phyloP scores from a whole-genome alignment of 495 filamentous ascomycete genomes.

The Elasticomyces elasticus region DNA sequence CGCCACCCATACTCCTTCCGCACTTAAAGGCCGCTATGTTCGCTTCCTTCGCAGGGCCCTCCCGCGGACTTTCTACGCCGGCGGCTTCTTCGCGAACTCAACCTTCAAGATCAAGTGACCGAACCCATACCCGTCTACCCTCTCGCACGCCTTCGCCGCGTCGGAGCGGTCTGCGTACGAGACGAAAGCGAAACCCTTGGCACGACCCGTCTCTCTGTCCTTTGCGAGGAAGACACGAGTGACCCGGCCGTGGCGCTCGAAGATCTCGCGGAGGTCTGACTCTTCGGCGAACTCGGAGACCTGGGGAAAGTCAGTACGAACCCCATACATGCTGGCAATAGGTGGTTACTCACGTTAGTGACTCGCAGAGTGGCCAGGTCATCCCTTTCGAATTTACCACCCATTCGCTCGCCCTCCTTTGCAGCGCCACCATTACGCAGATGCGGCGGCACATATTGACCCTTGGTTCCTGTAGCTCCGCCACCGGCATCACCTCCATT shows the following conservation, averaged over 20 bases:
- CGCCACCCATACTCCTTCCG: too few relatives aligned
- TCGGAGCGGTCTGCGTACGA: slow-evolving; percentile 83
- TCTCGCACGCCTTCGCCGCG: slow-evolving; percentile 83
- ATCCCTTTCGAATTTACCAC: slow-evolving; percentile 89
- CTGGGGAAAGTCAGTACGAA: slow-evolving; percentile 34
- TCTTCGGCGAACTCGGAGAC: slow-evolving; percentile 97
- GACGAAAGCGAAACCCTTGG: slow-evolving; percentile 98
- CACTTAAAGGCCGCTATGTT: too few relatives aligned
- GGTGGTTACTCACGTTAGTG: slow-evolving; percentile 68
- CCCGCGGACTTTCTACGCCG: too few relatives aligned
- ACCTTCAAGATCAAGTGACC: slow-evolving; percentile 35
- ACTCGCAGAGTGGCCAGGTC: slow-evolving; percentile 92
- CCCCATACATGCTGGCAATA: slow-evolving; percentile 16
- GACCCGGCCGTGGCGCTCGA: slow-evolving; percentile 92
- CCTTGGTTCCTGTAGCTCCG: slow-evolving; percentile 46
- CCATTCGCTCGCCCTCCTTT: slow-evolving; percentile 67
- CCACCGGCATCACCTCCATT: slow-evolving; percentile 39
- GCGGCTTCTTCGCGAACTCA: slow-evolving; percentile 36
- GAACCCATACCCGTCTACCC: slow-evolving; percentile 77
- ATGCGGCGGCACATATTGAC: slow-evolving; percentile 86
- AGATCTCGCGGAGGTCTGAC: slow-evolving; percentile 86
- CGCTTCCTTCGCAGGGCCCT: too few relatives aligned
- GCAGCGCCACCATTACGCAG: slow-evolving; percentile 58
- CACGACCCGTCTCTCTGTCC: slow-evolving; percentile 85
- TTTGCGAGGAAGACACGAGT: slow-evolving; percentile 95